phyloP scores from a whole-genome alignment of 2,329 filamentous ascomycete species.

The Apiospora pterosperma region DNA sequence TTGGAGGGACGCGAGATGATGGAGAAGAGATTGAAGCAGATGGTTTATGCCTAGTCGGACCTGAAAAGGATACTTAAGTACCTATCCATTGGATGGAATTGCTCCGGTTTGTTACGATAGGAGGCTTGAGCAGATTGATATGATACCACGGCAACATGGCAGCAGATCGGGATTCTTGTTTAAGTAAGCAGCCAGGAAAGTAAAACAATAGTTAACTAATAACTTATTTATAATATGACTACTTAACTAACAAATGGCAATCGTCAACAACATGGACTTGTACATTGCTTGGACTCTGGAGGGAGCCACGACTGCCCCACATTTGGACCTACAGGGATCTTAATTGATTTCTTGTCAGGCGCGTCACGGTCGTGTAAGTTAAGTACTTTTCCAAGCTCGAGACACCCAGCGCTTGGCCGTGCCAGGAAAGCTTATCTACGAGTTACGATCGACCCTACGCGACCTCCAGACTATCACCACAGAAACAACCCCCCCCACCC shows the following conservation, averaged over 20 bases:
- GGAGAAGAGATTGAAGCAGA: slow-evolving; percentile 71
- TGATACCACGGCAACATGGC: neutral
- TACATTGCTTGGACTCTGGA: no score
- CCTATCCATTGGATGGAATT: neutral
- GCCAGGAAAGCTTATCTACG: neutral
- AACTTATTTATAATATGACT: no score
- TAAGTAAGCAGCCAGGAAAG: no score
- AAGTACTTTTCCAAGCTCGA: neutral
- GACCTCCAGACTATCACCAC: neutral
- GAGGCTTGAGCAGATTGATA: neutral
- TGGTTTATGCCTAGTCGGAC: slow-evolving; percentile 52
- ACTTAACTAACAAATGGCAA: no score
- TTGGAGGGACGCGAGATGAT: slow-evolving; percentile 68
- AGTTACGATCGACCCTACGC: neutral
- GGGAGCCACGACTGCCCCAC: no score
- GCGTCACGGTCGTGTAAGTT: neutral
- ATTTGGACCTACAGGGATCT: neutral
- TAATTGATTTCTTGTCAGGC: neutral
- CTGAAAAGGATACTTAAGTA: no score
- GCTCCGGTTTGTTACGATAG: neutral
- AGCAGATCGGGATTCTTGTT: no score
- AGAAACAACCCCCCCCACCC: neutral
- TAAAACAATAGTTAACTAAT: neutral
- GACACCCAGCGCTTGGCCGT: neutral
- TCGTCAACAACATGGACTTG: no score